phyloP scores from a whole-genome alignment of 1,284 basidiomycete genomes.

The Leccinum subrobustum region DNA sequence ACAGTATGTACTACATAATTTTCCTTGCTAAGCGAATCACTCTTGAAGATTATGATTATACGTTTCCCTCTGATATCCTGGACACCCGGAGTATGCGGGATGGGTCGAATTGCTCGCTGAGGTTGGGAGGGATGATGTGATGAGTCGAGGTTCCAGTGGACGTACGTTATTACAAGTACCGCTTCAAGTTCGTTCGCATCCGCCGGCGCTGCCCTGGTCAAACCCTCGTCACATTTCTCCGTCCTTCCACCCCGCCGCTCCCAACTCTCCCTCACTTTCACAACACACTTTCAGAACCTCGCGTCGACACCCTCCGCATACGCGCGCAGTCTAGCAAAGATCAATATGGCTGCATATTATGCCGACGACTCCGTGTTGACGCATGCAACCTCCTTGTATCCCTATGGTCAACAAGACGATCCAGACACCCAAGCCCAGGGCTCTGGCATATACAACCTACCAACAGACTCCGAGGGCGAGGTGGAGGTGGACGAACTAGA shows the following conservation, averaged over 20 bases:
- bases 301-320: constrained; percentile 4
- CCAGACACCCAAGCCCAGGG: constrained; percentile 23
- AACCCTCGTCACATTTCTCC: constrained; percentile 15
- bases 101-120: neutral
- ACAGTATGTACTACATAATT: too few species aligned
- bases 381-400: constrained; percentile 34
- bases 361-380: constrained; percentile 29
- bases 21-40: too few species aligned
- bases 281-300: constrained; percentile 2
- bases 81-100: neutral
- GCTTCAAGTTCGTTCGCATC: constrained; percentile 16
- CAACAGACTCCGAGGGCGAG: constrained; percentile 41
- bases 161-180: neutral
- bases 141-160: constrained; percentile 17
- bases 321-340: constrained; percentile 10
- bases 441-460: constrained; percentile 32
- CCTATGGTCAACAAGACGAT: constrained; percentile 29
- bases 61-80: neutral
- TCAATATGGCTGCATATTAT: constrained; percentile 34
- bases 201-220: constrained; percentile 25
- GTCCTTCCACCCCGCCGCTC: neutral
- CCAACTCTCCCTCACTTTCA: constrained; percentile 3
- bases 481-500: constrained; percentile 64
- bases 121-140: constrained; percentile 1
- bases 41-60: too few species aligned